Evolutionary conservation across 371 early-diverging fungal genomes (phyloP).

Genomic region (Blastocladiella emersonii): DNA sequence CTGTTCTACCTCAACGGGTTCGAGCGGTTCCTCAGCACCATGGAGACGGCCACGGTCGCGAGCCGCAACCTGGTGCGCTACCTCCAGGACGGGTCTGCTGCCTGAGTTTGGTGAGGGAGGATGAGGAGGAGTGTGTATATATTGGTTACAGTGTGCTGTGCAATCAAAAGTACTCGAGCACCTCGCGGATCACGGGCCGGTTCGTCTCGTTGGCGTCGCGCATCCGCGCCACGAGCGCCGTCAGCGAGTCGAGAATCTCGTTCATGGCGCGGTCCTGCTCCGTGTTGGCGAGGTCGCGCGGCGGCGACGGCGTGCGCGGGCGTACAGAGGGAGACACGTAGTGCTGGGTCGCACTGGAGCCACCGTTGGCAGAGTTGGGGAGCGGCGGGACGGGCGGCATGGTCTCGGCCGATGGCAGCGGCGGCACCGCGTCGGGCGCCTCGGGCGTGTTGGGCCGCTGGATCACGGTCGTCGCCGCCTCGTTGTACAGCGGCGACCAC

Average conservation of each 20-base stretch:
- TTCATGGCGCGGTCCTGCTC: slow-evolving; percentile 2
- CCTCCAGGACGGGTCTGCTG: too few relatives aligned
- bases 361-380: too few relatives aligned
- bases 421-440: not conserved
- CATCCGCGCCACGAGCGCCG: not conserved
- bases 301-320: not conserved
- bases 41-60: slow-evolving; percentile 49
- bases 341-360: too few relatives aligned
- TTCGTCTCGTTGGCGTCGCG: not conserved
- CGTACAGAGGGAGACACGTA: too few relatives aligned
- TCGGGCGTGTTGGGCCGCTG: not conserved
- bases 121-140: too few relatives aligned
- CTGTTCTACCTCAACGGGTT: slow-evolving; percentile 42
- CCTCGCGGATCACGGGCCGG: slow-evolving; percentile 3
- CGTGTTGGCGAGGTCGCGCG: not conserved
- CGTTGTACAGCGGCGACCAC: slow-evolving; percentile 3
- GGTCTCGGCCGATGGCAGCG: not conserved
- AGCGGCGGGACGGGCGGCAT: not conserved
- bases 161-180: not conserved
- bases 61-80: slow-evolving; percentile 36
- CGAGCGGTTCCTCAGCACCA: slow-evolving; percentile 40
- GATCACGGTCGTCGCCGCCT: not conserved
- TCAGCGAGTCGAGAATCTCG: not conserved
- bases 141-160: too few relatives aligned
- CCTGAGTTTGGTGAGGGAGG: too few relatives aligned